Evolutionary conservation across 441 rosid species (phyloP), one percentile per base, ranked within the genome.

Genomic region (Raphanus hybrid): DNA sequence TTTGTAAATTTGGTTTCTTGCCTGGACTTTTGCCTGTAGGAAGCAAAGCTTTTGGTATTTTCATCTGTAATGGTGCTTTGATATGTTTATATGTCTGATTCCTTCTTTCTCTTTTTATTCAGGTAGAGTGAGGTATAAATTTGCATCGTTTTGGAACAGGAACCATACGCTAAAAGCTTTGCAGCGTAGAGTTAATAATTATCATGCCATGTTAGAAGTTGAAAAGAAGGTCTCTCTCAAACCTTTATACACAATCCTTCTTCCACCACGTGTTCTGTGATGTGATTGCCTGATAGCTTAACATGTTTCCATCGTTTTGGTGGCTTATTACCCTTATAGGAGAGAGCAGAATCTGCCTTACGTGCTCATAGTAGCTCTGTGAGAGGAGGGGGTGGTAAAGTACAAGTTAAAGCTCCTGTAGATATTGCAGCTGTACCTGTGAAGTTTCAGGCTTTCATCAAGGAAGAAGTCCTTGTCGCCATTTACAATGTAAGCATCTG

Each of bases 121-220:
- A 96, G 99, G 98, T 85, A 87, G 99, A 87, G 98, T 93, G 89
- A 90, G 99, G 85, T 96, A 96, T 87, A 96, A 93, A 83, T 96
- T 96, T 87, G 99, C 98, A 63, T 96, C 99, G 37, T 96, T 96
- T 86, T 93, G 99, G 99, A 96, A 96, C 87, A 91, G 98, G 90
- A 93, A 96, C 85, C 97, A 93, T 85, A 85, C 97, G 29, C 70
- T 91, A 59, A 87, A 93, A 86, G 90, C 91, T 73, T 86, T 96
- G 82, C 96, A 92, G 78, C 98, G 97, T 65, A 78, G 87, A 61
- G 84, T 81, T 60, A 93, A 90, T 76, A 86, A 90, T 70, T 90
- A 89, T 79, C 92, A 86, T 79, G 84, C 80, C 58, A 88, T 87
- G 87, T 67, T 93, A 78, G 97, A 92, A 84, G 94, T 89, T 75